These are phyloP conservation scores for Starmera dryadoides DNA, from an alignment of 805 yeast genomes.

Conservation along the genomic window DNA sequence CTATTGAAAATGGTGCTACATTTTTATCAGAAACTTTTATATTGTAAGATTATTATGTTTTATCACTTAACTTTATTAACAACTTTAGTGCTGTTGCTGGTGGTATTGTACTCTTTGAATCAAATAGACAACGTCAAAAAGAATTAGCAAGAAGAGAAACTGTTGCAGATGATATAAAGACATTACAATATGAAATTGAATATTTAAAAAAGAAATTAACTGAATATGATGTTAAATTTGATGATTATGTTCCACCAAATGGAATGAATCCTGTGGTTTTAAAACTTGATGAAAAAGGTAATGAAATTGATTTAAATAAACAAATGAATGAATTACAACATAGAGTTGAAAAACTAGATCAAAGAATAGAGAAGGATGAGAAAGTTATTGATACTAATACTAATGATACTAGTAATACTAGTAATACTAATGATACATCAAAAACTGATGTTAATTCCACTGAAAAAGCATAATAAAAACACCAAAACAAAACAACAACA, in stretches of 20 bases:
- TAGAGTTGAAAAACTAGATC: neutral
- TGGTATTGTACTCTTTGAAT: slow-evolving; percentile 62
- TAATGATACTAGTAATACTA: neutral
- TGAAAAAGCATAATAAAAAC: too few species aligned
- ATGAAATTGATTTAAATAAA: slow-evolving; percentile 4
- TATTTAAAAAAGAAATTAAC: slow-evolving; percentile 42
- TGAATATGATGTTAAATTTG: slow-evolving; percentile 32
- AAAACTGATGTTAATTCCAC: neutral
- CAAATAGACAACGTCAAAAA: slow-evolving; percentile 58
- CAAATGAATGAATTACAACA: neutral
- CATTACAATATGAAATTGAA: slow-evolving; percentile 65
- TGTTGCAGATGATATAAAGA: slow-evolving; percentile 64
- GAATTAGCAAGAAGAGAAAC: slow-evolving; percentile 54
- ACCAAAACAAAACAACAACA: too few species aligned
- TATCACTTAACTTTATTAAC: neutral
- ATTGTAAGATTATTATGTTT: slow-evolving; percentile 25
- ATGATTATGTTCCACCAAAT: slow-evolving; percentile 42
- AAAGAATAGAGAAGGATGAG: neutral
- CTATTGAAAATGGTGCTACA: slow-evolving; percentile 77
- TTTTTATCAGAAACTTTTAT: slow-evolving; percentile 72
- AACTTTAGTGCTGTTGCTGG: slow-evolving; percentile 61
- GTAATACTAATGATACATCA: neutral
- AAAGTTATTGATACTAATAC: neutral
- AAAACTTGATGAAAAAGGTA: slow-evolving; percentile 23
- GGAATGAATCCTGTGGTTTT: slow-evolving; percentile 39